Conservation (phyloP, 805 yeast species). For the Wickerhamiella qilinensis region DNA sequence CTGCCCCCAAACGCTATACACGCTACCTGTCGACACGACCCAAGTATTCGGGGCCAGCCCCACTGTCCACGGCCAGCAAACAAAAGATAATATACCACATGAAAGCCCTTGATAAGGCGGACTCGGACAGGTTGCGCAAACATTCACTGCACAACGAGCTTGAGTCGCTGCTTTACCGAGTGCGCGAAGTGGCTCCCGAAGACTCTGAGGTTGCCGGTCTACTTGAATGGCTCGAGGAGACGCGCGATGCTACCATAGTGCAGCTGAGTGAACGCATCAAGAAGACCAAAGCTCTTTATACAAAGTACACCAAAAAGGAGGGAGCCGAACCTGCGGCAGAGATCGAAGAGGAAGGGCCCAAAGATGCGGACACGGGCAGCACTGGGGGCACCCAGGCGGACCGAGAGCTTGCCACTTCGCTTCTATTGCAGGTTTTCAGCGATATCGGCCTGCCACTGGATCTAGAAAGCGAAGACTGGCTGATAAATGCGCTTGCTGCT, state of each 20-base stretch:
- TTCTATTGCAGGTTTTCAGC: background rate
- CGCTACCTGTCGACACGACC: slow-evolving; percentile 15
- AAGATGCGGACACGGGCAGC: too few species aligned
- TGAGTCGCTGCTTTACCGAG: slow-evolving; percentile 56
- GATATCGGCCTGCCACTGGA: background rate
- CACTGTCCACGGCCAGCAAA: slow-evolving; percentile 34
- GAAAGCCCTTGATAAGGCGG: slow-evolving; percentile 35
- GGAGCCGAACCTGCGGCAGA: background rate
- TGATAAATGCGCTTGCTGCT: background rate
- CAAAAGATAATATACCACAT: slow-evolving; percentile 33
- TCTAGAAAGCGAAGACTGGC: background rate
- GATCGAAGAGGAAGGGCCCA: background rate
- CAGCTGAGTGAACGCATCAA: slow-evolving; percentile 9
- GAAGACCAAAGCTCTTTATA: slow-evolving; percentile 8
- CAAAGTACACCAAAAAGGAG: background rate
- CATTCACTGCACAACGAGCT: slow-evolving; percentile 51
- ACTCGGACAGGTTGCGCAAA: slow-evolving; percentile 34
- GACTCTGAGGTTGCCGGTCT: slow-evolving; percentile 6
- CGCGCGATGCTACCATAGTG: slow-evolving; percentile 6
- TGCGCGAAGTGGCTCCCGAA: slow-evolving; percentile 29
- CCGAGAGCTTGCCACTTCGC: too few species aligned
- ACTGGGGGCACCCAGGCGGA: too few species aligned
- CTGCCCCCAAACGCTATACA: background rate
- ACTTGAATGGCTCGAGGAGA: slow-evolving; percentile 13
- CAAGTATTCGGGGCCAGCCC: slow-evolving; percentile 28